Base-by-base conservation (phyloP, 2,329 filamentous ascomycete species). In the Talaromyces sp. region DNA sequence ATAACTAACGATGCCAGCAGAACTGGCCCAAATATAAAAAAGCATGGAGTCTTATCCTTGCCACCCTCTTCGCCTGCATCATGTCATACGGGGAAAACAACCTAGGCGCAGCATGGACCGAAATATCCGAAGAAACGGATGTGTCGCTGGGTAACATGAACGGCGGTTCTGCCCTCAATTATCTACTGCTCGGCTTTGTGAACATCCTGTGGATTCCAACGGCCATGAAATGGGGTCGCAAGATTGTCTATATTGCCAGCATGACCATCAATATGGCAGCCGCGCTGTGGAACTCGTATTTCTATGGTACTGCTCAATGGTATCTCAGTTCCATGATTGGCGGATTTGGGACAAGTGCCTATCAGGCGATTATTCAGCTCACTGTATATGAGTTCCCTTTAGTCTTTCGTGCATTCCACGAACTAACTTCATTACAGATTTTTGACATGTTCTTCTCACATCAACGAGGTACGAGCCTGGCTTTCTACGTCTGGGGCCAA, bases 361-460 rank as follows among this genome's bases (percentile, higher is more conserved):
- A 74, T 52, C 69, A 75, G 57, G 72, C 72, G 5, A 60, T 75
- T 17, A 74, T 75, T 45, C 73, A 74, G 60, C 64, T 75, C 13
- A 70, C 69, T n/a, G 67, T 75, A 17, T 40, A 62, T 46, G 19
- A 31, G 28, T 15, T 31, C 55, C 11, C 35, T 13, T 46, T 43
- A 6, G 2, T 53, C 21, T 7, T 31, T n/a, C 10, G 10, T 22
- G 17, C 1, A 25, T 6, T 31, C 3, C 5, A 46, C 13, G 17
- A 9, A n/a, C 22, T 46, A 15, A 46, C 43, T 8, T 3, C 10
- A 1, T 4, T 25, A n/a, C 4, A 68, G 66, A 66, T 69, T 1
- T 75, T 75, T 43, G 73, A 75, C 59, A 69, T 74, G 60, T 75
- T 75, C 61, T 75, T 73, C 53, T 64, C 70, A 0, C 73, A 75